Conservation (phyloP, 1,139 yeast genomes). For the Yamadazyma diddensiae region DNA sequence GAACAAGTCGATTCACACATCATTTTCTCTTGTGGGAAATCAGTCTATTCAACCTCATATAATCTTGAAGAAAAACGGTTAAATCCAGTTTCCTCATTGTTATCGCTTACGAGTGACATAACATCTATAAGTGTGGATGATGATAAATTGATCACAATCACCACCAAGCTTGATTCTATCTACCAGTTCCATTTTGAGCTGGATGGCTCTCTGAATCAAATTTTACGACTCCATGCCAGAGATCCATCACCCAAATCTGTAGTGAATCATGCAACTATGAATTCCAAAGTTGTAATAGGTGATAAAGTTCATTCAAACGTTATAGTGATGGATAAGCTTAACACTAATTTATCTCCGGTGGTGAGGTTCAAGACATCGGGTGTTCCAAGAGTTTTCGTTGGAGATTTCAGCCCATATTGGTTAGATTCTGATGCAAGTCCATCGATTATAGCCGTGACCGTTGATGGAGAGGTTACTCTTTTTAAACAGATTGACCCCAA, state of each 20-base stretch:
- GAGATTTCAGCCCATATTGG: slow-evolving; percentile 38
- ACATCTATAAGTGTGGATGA: slow-evolving; percentile 27
- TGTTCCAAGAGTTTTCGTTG: slow-evolving; percentile 40
- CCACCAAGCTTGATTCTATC: slow-evolving; percentile 43
- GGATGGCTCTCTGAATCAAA: slow-evolving; percentile 6
- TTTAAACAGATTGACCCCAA: slow-evolving; percentile 18
- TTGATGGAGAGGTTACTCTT: slow-evolving; percentile 48
- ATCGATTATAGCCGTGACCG: slow-evolving; percentile 36
- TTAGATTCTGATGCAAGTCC: slow-evolving; percentile 3
- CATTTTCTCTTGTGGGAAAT: slow-evolving; percentile 31
- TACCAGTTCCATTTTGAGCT: slow-evolving; percentile 22
- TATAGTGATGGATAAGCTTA: slow-evolving; percentile 21
- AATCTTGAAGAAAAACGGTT: slow-evolving; percentile 36
- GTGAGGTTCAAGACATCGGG: slow-evolving; percentile 26
- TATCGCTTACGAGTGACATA: slow-evolving; percentile 37
- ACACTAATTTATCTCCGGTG: slow-evolving; percentile 9
- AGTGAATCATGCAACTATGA: slow-evolving; percentile 34
- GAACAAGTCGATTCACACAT: slow-evolving; percentile 35
- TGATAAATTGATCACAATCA: slow-evolving; percentile 23
- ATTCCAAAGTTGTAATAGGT: slow-evolving; percentile 30
- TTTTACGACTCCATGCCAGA: slow-evolving; percentile 19
- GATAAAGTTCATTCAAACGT: slow-evolving; percentile 45
- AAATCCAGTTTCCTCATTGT: slow-evolving; percentile 24
- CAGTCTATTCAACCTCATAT: slow-evolving; percentile 38
- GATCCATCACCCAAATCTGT: slow-evolving; percentile 39